Conservation (phyloP, 345 rosid genomes). For the Acer campestre region DNA sequence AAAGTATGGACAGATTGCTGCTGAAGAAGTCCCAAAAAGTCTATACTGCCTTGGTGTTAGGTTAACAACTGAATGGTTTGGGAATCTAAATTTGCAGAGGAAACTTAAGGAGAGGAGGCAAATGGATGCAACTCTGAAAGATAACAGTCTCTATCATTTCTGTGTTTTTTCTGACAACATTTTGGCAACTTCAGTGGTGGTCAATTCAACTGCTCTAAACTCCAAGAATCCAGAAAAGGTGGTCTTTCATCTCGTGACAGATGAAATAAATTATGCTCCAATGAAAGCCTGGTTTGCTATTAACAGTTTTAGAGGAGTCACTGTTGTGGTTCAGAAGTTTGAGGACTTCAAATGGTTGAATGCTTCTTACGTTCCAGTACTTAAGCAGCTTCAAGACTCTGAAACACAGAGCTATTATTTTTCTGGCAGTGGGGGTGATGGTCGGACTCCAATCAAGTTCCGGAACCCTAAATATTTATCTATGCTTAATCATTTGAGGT, state of each 20-base stretch:
- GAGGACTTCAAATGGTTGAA: slow-evolving; percentile 92
- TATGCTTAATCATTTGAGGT: slow-evolving; percentile 89
- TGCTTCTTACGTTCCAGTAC: slow-evolving; percentile 92
- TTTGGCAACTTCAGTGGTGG: slow-evolving; percentile 89
- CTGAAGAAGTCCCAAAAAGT: slow-evolving; percentile 94
- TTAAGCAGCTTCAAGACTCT: slow-evolving; percentile 92
- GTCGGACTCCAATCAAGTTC: slow-evolving; percentile 84
- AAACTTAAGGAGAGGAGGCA: slow-evolving; percentile 42
- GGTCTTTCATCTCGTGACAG: slow-evolving; percentile 86
- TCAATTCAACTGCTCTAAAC: slow-evolving; percentile 76
- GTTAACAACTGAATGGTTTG: slow-evolving; percentile 79
- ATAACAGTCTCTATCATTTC: slow-evolving; percentile 68
- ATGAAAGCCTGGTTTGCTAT: slow-evolving; percentile 90
- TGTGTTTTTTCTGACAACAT: slow-evolving; percentile 90
- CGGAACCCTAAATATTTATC: slow-evolving; percentile 91
- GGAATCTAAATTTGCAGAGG: slow-evolving; percentile 46
- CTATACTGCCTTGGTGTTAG: slow-evolving; percentile 87
- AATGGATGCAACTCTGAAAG: slow-evolving; percentile 51
- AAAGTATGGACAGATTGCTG: slow-evolving; percentile 94
- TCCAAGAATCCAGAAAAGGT: slow-evolving; percentile 61
- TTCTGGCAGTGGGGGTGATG: slow-evolving; percentile 69
- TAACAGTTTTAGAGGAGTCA: slow-evolving; percentile 66
- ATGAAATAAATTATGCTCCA: slow-evolving; percentile 79
- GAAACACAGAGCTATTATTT: slow-evolving; percentile 90
- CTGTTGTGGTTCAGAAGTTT: slow-evolving; percentile 84